Base-by-base conservation (phyloP, 305 asterid species). In the Fraxinus albicans region DNA sequence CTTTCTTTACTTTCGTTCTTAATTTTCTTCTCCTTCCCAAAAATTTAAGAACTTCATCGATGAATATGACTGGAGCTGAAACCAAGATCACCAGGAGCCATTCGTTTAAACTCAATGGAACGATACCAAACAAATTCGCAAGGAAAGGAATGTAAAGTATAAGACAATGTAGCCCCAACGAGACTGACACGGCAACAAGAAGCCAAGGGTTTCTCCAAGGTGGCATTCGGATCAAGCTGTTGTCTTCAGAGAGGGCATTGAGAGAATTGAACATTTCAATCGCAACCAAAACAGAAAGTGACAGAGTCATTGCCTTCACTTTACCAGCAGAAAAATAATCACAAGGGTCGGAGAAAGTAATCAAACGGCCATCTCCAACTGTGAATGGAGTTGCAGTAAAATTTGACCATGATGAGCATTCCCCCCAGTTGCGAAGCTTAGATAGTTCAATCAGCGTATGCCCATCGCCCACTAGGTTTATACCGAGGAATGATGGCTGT, bases 171-270 rank as follows among this genome's bases (percentile, higher is more conserved):
- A 94, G 85, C 50, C 90, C 91, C 13, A 94, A 38, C 2, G 98
- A 96, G n/a, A 91, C 38, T 0, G 93, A 86, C 95, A 93, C 93
- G 65, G 98, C 98, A 35, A 91, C 88, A 23, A 96, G 94, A 44
- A 96, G 97, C 97, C 96, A 94, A 7, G 95, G 97, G 65, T 94
- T 94, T n/a, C 82, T 89, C 99, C 98, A 96, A 3, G 99, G 98
- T 33, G 99, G 98, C 98, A 96, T 94, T 63, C 77, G 83, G 75
- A 93, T 74, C 89, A 94, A 86, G 89, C 99, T 96, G 83, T 90
- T 92, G 87, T 96, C 98, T 77, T 96, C 99, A 0, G 99, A 94
- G 69, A 96, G 94, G 23, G 98, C 98, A 78, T 96, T 96, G 9
- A 96, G 90, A 21, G 99, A 93, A 80, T 96, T 96, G 35, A 96